A percentile compares a stretch with the other conserved stretches of the same genome.
phyloP scores from a whole-genome alignment of 441 rosid species.

The Oxalis stricta region DNA sequence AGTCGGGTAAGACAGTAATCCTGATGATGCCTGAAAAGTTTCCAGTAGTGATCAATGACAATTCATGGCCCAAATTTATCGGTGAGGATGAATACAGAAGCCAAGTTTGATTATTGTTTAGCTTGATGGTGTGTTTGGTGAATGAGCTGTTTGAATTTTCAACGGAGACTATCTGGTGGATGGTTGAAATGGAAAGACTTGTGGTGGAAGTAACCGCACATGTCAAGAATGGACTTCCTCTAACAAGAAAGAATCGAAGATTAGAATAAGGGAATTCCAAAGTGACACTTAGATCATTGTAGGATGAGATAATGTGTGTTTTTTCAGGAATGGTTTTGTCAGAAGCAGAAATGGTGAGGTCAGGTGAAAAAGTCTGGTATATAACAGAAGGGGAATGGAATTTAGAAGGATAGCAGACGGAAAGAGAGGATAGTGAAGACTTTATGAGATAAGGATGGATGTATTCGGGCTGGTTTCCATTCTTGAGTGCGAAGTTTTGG shows the following conservation, averaged over 20 bases:
- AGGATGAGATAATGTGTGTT: too few relatives aligned
- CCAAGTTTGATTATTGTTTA: too few relatives aligned
- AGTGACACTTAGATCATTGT: too few relatives aligned
- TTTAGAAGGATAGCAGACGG: slow-evolving; percentile 57
- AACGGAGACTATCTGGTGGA: background rate
- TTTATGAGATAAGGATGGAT: slow-evolving; percentile 83
- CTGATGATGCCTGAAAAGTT: too few relatives aligned
- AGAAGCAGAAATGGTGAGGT: background rate
- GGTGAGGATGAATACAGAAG: background rate
- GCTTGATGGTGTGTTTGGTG: background rate
- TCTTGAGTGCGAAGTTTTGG: slow-evolving; percentile 76
- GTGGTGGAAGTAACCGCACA: background rate
- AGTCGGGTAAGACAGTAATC: too few relatives aligned
- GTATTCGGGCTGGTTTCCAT: slow-evolving; percentile 75
- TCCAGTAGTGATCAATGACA: background rate
- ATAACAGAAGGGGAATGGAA: slow-evolving; percentile 49
- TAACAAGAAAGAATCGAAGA: background rate
- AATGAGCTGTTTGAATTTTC: background rate
- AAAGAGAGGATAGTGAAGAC: slow-evolving; percentile 44
- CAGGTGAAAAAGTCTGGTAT: background rate
- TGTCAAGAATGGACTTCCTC: background rate
- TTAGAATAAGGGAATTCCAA: background rate
- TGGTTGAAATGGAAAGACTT: background rate
- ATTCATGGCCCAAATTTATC: background rate
- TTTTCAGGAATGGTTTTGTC: background rate